phyloP scores from a whole-genome alignment of 208 protist species.

The Balamuthia mandrillaris region DNA sequence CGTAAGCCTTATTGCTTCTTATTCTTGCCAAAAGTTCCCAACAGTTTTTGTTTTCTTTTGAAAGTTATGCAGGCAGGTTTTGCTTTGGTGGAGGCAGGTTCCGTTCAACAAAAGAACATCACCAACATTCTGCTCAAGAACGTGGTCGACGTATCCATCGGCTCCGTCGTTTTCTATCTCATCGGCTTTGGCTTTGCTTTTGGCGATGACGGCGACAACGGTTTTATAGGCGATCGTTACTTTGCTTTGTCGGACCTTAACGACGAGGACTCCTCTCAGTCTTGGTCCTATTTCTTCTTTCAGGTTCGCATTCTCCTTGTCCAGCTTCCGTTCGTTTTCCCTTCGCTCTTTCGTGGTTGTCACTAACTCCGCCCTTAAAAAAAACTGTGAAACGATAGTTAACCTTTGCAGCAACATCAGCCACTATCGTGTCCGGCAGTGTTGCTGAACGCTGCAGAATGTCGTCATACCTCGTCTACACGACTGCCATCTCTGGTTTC shows the following conservation, averaged over 20 bases:
- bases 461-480: constrained; percentile 19
- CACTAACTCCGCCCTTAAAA: neutral
- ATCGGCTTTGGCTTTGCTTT: constrained; percentile 23
- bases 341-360: neutral
- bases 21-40: too few species aligned
- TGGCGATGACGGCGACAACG: constrained; percentile 22
- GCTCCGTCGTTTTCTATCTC: neutral
- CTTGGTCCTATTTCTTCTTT: neutral
- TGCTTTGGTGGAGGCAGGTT: constrained; percentile 23
- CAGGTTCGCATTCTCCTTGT: neutral
- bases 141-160: neutral
- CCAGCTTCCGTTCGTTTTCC: neutral
- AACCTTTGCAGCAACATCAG: constrained; percentile 1
- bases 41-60: too few species aligned
- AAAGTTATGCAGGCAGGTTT: constrained; percentile 36
- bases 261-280: neutral
- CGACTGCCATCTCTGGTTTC: neutral
- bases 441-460: constrained; percentile 10
- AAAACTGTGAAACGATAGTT: neutral
- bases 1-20: too few species aligned
- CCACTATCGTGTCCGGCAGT: neutral
- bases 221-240: neutral
- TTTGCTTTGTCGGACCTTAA: neutral
- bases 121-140: constrained; percentile 43
- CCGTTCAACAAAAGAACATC: constrained; percentile 25